A percentile compares a stretch with the other conserved stretches of the same genome.
phyloP scores from a whole-genome alignment of 768 basidiomycete species.

The Mycena alexandri region DNA sequence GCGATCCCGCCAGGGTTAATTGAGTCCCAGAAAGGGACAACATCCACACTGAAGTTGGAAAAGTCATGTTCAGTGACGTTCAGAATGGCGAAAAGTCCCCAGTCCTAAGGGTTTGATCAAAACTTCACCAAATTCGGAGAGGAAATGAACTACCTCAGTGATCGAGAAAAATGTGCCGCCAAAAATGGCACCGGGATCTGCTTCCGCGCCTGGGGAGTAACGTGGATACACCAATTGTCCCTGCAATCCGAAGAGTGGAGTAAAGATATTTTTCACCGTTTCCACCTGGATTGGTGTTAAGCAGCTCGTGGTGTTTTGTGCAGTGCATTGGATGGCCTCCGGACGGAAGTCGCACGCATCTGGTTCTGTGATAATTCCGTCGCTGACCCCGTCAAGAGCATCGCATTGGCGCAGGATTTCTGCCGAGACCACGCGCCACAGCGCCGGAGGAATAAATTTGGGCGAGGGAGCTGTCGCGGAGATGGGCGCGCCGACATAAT shows the following conservation, averaged over 20 bases:
- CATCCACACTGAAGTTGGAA: slow-evolving; percentile 18
- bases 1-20: slow-evolving; percentile 25
- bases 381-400: slow-evolving; percentile 28
- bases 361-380: slow-evolving; percentile 41
- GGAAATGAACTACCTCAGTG: too few species aligned
- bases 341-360: slow-evolving; percentile 39
- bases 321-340: slow-evolving; percentile 32
- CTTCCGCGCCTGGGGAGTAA: slow-evolving; percentile 37
- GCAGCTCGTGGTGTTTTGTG: slow-evolving; percentile 20
- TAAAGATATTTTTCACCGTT: slow-evolving; percentile 32
- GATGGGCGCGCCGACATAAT: slow-evolving; percentile 19
- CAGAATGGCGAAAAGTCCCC: slow-evolving; percentile 10
- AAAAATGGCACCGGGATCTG: neutral
- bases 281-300: slow-evolving; percentile 37
- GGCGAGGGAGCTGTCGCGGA: slow-evolving; percentile 10
- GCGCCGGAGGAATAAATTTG: slow-evolving; percentile 29
- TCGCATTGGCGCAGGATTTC: slow-evolving; percentile 40
- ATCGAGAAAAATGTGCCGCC: too few species aligned
- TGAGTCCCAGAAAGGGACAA: neutral
- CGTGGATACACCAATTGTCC: slow-evolving; percentile 34
- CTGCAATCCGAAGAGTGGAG: slow-evolving; percentile 33
- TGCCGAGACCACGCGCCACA: slow-evolving; percentile 35
- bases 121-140: too few species aligned
- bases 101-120: neutral
- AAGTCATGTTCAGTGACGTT: slow-evolving; percentile 8